Base-by-base conservation (phyloP, 2,329 filamentous ascomycete species). In the Blastomyces silverae region DNA sequence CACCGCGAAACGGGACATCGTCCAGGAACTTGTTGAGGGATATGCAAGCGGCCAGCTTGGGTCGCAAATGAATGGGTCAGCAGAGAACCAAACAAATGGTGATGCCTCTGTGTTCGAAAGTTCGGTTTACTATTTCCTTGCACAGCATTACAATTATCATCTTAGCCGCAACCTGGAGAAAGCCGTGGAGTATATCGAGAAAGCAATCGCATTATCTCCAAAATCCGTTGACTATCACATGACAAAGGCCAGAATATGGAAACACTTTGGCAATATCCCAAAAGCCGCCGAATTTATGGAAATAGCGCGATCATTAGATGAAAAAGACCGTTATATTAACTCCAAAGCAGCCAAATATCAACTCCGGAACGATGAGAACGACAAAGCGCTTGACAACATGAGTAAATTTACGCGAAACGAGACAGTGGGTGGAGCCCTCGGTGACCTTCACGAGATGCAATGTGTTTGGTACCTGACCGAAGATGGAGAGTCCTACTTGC, bases 291-390 rank as follows among this genome's bases (percentile, higher is more conserved):
- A 92, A 72, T 85, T 87, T 53, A 97, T 99, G 91, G 90, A 97
- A 70, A 82, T 88, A 69, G 94, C 94, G 0, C 87, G 94, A 62
- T 84, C 86, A 67, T 83, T 97, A 67, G 95, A 99, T 73, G 86
- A 89, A 69, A 91, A 89, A 78, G 94, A 99, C 74, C 88, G 94
- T 56, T 96, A 97, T 76, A 97, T 97, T 82, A 99, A 99, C 82
- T 95, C 92, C 68, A 99, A 99, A 80, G 89, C 92, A 61, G 92
- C 93, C 66, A 99, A 99, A 76, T 99, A 99, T 75, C 92, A 95
- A 76, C 84, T 99, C 59, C 87, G 94, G 64, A 96, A 96, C 78
- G 87, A 97, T 76, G 87, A 97, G 74, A 94, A 91, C 73, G 90
- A 95, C 62, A 87, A 87, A 70, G 93, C 90, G 0, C 80, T 97